Evolutionary conservation across 2,329 filamentous ascomycete genomes (phyloP).

Genomic region (Aspergillus hortae): DNA sequence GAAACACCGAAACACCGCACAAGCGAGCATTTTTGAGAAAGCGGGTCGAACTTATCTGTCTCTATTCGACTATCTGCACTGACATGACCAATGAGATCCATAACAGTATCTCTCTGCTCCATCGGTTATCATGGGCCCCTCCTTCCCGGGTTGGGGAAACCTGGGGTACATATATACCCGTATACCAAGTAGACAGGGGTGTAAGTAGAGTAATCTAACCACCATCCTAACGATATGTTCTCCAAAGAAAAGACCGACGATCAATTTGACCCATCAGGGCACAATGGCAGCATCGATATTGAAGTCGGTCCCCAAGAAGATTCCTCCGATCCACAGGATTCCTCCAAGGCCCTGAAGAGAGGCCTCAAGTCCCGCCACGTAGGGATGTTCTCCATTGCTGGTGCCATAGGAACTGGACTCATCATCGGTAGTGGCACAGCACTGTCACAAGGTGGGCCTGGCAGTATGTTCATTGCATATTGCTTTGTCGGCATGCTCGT

Average conservation of each 20-base stretch:
- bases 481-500: not conserved
- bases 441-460: constrained; percentile 1
- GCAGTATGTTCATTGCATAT: constrained; percentile 4
- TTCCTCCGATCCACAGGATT: not conserved
- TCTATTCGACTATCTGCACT: not conserved
- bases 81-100: not conserved
- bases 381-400: constrained; percentile 1
- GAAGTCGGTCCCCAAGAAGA: not conserved
- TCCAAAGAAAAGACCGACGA: not conserved
- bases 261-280: not conserved
- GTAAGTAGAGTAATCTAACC: not conserved
- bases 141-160: not conserved
- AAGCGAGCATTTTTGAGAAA: not conserved
- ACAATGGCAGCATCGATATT: not conserved
- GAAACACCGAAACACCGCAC: constrained; percentile 1
- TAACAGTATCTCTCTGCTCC: not conserved
- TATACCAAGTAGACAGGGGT: not conserved
- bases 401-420: constrained; percentile 5
- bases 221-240: not conserved
- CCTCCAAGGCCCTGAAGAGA: not conserved
- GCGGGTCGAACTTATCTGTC: not conserved
- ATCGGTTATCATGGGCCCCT: not conserved
- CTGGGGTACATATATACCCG: constrained; percentile 4
- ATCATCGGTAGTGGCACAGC: constrained; percentile 2
- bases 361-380: constrained; percentile 5